Base-by-base conservation (phyloP, 495 filamentous ascomycete species). In the Podospora comata region DNA sequence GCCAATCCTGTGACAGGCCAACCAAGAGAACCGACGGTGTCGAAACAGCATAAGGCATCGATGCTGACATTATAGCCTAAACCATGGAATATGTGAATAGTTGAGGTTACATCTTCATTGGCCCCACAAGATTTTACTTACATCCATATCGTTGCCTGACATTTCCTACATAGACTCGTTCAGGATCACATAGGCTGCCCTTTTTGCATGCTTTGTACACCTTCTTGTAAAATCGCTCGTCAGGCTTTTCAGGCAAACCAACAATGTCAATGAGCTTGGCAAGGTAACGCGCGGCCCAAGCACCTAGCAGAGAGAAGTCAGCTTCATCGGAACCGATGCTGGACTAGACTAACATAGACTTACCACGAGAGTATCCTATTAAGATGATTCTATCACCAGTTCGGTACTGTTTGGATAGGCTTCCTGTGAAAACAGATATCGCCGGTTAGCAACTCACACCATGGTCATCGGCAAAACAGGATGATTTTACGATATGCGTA, bases 11-110 rank as follows among this genome's bases (percentile, higher is more conserved):
- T 59, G 16, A 59, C 56, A 23, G 56, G 56, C 19, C 7, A 23
- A n/a, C 56, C 56, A 4, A 59, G 18, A 11, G 56, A 59, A 59
- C 56, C 56, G 26, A 59, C 56, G 20, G 56, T 59, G 56, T 59
- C 56, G 26, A 59, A 59, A 1, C 56, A 59, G 26, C 56, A 59
- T 20, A 59, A 13, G 26, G 56, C 56, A 27, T 59, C 56, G 11
- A 59, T 59, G 15, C 20, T 59, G 5, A 59, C 56, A 13, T 20
- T 27, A 3, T 20, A 3, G 5, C 56, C 19, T 23, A 18, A 18
- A n/a, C 18, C 20, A 18, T 20, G 0, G 7, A 27, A 27, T 2
- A 59, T 3, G 5, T 59, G 15, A 27, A 1, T 59, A 26, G 56
- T 20, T 0, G 5, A 27, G 7, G 18, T 3, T 59, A 9, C 2